phyloP scores from a whole-genome alignment of 331 rosid species.

The Cydonia oblonga region DNA sequence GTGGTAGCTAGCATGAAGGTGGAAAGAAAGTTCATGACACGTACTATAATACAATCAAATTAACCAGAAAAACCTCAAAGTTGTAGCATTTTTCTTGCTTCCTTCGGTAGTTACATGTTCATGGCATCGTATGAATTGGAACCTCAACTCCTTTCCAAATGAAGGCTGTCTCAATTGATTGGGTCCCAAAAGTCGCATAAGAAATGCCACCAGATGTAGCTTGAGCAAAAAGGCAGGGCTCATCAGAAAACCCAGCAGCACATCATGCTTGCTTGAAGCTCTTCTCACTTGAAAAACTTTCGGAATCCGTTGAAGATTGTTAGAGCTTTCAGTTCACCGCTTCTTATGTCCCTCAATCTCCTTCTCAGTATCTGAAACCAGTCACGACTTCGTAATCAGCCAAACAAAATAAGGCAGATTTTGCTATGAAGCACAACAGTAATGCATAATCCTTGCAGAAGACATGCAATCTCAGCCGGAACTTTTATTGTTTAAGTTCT shows the following conservation, averaged over 20 bases:
- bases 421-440: too few species aligned
- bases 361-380: slow-evolving; percentile 67
- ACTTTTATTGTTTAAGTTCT: background rate
- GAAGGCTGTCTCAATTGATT: background rate
- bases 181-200: background rate
- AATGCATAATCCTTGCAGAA: background rate
- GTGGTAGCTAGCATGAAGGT: too few species aligned
- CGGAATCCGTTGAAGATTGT: slow-evolving; percentile 57
- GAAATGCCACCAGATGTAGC: background rate
- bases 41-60: background rate
- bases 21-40: background rate
- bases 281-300: slow-evolving; percentile 48
- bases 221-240: background rate
- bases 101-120: background rate
- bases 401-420: background rate
- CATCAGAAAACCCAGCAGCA: background rate
- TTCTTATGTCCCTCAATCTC: slow-evolving; percentile 63
- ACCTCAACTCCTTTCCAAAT: background rate
- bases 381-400: background rate
- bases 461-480: background rate
- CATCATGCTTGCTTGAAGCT: background rate
- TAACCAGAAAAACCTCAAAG: background rate
- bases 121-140: background rate
- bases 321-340: slow-evolving; percentile 73
- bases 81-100: background rate